Evolutionary conservation across 1,284 basidiomycete species (phyloP).

Genomic region (Leccinum cinnamomeum): DNA sequence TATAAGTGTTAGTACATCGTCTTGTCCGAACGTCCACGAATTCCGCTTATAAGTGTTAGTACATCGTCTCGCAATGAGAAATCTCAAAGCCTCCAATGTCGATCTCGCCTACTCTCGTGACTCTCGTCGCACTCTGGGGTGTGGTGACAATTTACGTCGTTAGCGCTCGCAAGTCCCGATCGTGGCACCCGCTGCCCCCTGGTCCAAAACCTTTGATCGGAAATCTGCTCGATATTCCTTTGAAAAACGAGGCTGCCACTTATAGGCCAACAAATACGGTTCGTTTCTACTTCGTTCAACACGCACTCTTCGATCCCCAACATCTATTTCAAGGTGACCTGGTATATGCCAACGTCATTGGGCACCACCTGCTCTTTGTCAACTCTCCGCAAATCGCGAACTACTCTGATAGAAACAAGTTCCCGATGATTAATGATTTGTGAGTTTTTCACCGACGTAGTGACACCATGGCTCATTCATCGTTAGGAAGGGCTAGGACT

Average conservation of each 20-base stretch:
- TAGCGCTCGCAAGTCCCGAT: slow-evolving; percentile 13
- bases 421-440: slow-evolving; percentile 37
- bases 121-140: slow-evolving; percentile 28
- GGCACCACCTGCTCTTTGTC: slow-evolving; percentile 30
- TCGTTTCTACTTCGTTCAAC: neutral
- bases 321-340: slow-evolving; percentile 25
- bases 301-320: neutral
- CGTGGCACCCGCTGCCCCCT: slow-evolving; percentile 28
- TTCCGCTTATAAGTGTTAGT: slow-evolving; percentile 21
- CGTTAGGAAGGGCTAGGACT: slow-evolving; percentile 51
- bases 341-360: slow-evolving; percentile 13
- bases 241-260: slow-evolving; percentile 29
- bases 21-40: slow-evolving; percentile 19
- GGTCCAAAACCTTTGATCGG: slow-evolving; percentile 35
- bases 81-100: slow-evolving; percentile 18
- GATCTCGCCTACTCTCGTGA: slow-evolving; percentile 15
- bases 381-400: slow-evolving; percentile 37
- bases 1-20: no score
- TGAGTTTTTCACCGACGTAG: slow-evolving; percentile 13
- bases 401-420: slow-evolving; percentile 33
- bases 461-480: slow-evolving; percentile 1
- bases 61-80: slow-evolving; percentile 4
- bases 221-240: slow-evolving; percentile 33
- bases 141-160: slow-evolving; percentile 24
- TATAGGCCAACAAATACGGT: slow-evolving; percentile 38